Percentiles rank a stretch among this genome's conserved stretches.
These are phyloP conservation scores for Pestalotiopsis sp. DNA, from an alignment of 2,329 filamentous ascomycete species.

Conservation along the genomic window DNA sequence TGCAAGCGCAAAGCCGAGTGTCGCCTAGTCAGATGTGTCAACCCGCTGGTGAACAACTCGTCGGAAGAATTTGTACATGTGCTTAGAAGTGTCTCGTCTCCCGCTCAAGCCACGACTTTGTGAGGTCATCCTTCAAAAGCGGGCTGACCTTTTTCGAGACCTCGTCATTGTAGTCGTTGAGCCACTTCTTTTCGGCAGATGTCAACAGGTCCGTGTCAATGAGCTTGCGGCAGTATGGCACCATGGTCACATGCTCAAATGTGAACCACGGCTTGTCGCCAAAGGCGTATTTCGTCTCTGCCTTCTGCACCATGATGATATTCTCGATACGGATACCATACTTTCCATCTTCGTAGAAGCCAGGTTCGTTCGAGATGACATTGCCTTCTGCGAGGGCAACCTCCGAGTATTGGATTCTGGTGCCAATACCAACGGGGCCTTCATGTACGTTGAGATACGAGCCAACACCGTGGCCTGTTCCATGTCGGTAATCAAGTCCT, in stretches of 20 bases:
- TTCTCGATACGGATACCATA: conserved; percentile 98
- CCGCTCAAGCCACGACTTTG: conserved; percentile 78
- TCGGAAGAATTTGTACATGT: background rate
- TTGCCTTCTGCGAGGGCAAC: conserved; percentile 89
- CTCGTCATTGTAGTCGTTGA: conserved; percentile 83
- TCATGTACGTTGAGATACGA: conserved; percentile 97
- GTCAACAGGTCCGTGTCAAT: conserved; percentile 77
- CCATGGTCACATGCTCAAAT: conserved; percentile 97
- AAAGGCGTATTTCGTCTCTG: conserved; percentile 84
- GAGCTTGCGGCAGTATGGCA: conserved; percentile 87
- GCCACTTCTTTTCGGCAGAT: conserved; percentile 75
- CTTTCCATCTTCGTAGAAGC: conserved; percentile 93
- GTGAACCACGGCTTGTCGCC: conserved; percentile 93
- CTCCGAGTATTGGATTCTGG: conserved; percentile 86
- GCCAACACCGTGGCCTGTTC: conserved; percentile 93
- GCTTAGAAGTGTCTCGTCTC: conserved; percentile 71
- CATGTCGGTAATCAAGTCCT: conserved; percentile 93
- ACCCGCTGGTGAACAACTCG: background rate
- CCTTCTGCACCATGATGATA: conserved; percentile 85
- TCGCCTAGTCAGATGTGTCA: background rate
- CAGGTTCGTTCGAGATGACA: conserved; percentile 93
- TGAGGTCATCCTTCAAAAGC: conserved; percentile 72
- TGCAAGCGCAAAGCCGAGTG: background rate
- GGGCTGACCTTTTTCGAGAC: conserved; percentile 79
- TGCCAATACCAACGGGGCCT: conserved; percentile 94